Conservation (phyloP, 176 grass and related monocot genomes). For the Oryza meyeriana region DNA sequence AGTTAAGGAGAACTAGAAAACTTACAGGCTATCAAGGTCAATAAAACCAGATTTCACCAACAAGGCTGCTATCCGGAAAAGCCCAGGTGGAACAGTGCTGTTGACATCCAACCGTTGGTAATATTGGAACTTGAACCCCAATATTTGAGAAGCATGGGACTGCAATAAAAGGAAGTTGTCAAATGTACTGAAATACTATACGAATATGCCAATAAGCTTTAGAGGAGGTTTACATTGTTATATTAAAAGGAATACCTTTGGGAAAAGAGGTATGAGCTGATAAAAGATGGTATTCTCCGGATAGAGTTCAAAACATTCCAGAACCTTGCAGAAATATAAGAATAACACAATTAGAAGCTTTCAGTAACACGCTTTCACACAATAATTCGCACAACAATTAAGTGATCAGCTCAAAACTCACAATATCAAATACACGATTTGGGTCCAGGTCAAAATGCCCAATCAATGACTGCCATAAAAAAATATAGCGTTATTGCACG, state of each 20-base stretch:
- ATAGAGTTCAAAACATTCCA: slow-evolving; percentile 96
- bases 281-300: slow-evolving; percentile 78
- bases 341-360: slow-evolving; percentile 23
- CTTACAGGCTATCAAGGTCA: slow-evolving; percentile 94
- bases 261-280: slow-evolving; percentile 96
- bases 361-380: slow-evolving; percentile 6
- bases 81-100: slow-evolving; percentile 61
- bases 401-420: slow-evolving; percentile 47
- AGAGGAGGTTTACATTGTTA: slow-evolving; percentile 7
- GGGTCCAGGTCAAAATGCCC: slow-evolving; percentile 99
- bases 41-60: slow-evolving; percentile 89
- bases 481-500: slow-evolving; percentile 20
- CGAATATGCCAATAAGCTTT: slow-evolving; percentile 12
- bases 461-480: slow-evolving; percentile 78
- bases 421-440: slow-evolving; percentile 98
- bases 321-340: slow-evolving; percentile 53
- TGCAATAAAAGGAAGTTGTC: slow-evolving; percentile 41
- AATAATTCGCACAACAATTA: not conserved
- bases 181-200: slow-evolving; percentile 21
- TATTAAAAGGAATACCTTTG: slow-evolving; percentile 67
- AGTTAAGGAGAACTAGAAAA: slow-evolving; percentile 2
- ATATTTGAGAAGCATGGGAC: slow-evolving; percentile 96
- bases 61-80: slow-evolving; percentile 78
- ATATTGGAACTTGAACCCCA: slow-evolving; percentile 99
- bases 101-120: slow-evolving; percentile 94